These are phyloP conservation scores for Kazachstania africana DNA, from an alignment of 805 yeast genomes.

Conservation along the genomic window DNA sequence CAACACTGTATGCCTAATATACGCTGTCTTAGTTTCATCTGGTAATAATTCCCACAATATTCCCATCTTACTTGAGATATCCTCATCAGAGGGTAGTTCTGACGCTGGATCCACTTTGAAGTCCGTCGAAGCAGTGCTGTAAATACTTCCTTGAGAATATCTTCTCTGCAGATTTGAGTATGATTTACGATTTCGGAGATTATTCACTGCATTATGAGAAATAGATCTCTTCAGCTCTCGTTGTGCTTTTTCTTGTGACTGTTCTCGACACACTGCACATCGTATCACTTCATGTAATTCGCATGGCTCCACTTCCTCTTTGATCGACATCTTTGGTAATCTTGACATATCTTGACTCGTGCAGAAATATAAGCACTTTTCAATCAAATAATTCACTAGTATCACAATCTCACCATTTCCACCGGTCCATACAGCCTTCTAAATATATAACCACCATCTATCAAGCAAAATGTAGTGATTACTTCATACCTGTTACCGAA, in stretches of 20 bases:
- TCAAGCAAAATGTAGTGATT: too few relatives aligned
- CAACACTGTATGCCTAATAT: not conserved
- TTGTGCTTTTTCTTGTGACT: slow-evolving; percentile 1
- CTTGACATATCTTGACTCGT: too few relatives aligned
- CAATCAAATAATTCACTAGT: too few relatives aligned
- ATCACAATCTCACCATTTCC: too few relatives aligned
- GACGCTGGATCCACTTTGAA: too few relatives aligned
- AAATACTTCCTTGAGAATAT: slow-evolving; percentile 8
- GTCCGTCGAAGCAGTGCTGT: slow-evolving; percentile 6
- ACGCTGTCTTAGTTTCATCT: slow-evolving; percentile 2
- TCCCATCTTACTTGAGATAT: slow-evolving; percentile 1
- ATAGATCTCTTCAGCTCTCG: slow-evolving; percentile 7
- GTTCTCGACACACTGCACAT: slow-evolving; percentile 3
- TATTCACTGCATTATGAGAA: slow-evolving; percentile 8
- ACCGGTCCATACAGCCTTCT: too few relatives aligned
- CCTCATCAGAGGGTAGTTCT: slow-evolving; percentile 1
- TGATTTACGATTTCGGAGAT: slow-evolving; percentile 2
- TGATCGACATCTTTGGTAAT: slow-evolving; percentile 4
- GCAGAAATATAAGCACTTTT: too few relatives aligned
- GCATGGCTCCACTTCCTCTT: slow-evolving; percentile 11
- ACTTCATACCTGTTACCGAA: too few relatives aligned
- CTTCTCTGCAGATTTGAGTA: slow-evolving; percentile 4
- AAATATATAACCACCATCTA: too few relatives aligned
- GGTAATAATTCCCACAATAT: slow-evolving; percentile 8
- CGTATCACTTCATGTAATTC: slow-evolving; percentile 4